Evolutionary conservation across 2,329 filamentous ascomycete genomes (phyloP).

Genomic region (Exophiala xenobiotica): DNA sequence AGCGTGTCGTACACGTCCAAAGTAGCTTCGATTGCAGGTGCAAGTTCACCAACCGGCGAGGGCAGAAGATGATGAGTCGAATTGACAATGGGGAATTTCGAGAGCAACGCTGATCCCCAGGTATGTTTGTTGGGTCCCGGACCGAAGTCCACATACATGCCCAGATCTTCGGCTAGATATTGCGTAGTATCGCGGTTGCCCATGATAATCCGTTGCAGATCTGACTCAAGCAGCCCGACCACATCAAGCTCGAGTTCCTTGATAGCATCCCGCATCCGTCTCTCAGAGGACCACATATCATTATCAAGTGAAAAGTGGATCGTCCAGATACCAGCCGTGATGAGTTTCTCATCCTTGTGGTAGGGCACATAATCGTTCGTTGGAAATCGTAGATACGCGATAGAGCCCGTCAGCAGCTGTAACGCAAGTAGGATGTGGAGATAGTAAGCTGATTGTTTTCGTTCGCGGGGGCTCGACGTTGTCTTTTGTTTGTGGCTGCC

Average conservation of each 20-base stretch:
- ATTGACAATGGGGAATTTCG: constrained; percentile 96
- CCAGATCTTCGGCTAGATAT: constrained; percentile 89
- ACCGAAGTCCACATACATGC: constrained; percentile 98
- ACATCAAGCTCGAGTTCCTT: constrained; percentile 97
- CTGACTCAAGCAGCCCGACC: constrained; percentile 88
- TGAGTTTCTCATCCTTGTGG: constrained; percentile 78
- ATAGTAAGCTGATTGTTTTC: constrained; percentile 64
- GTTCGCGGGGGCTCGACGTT: constrained; percentile 40
- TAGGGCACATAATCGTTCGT: constrained; percentile 89
- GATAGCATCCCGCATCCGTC: constrained; percentile 86
- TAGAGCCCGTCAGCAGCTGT: constrained; percentile 74
- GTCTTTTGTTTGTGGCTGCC: constrained; percentile 37
- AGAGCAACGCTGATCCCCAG: constrained; percentile 89
- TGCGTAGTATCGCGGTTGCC: constrained; percentile 96
- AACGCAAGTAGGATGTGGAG: constrained; percentile 70
- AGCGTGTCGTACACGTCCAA: constrained; percentile 86
- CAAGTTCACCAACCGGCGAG: constrained; percentile 88
- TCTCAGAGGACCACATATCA: constrained; percentile 97
- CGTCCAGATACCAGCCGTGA: constrained; percentile 97
- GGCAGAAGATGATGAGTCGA: constrained; percentile 94
- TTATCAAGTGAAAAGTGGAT: constrained; percentile 98
- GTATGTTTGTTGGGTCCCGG: constrained; percentile 99
- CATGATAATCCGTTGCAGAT: constrained; percentile 98
- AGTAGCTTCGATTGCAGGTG: constrained; percentile 95
- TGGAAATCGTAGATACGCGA: constrained; percentile 88